phyloP scores from a whole-genome alignment of 768 basidiomycete genomes.

The Russula foetens region DNA sequence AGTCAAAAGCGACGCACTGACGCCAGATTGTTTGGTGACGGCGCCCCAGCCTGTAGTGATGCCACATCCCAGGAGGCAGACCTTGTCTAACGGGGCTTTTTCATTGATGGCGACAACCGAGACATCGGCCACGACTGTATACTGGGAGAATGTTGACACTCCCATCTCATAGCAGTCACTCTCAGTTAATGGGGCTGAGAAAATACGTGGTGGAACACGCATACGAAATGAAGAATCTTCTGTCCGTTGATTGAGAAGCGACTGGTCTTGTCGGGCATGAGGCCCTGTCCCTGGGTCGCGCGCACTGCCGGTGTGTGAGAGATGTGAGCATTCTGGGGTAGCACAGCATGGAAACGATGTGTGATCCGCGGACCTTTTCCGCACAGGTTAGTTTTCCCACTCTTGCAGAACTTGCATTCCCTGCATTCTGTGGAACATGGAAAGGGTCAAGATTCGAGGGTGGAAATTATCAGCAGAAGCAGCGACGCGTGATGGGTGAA shows the following conservation, averaged over 20 bases:
- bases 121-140: conserved; percentile 96
- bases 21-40: conserved; percentile 82
- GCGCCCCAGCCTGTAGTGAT: conserved; percentile 99
- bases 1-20: conserved; percentile 44
- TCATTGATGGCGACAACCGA: conserved; percentile 89
- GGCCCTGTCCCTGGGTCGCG: conserved; percentile 84
- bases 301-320: conserved; percentile 56
- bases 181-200: background rate
- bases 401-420: conserved; percentile 98
- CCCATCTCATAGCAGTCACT: conserved; percentile 65
- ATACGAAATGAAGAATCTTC: conserved; percentile 83
- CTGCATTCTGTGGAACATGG: conserved; percentile 55
- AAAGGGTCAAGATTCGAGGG: background rate
- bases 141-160: conserved; percentile 98
- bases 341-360: background rate
- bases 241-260: conserved; percentile 90
- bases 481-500: background rate
- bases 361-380: conserved; percentile 54
- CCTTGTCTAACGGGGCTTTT: conserved; percentile 85
- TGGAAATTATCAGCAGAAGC: background rate
- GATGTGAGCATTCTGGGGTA: background rate
- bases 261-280: conserved; percentile 86
- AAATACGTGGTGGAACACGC: conserved; percentile 25
- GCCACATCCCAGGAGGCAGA: conserved; percentile 94
- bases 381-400: conserved; percentile 98